Base-by-base conservation (phyloP, 805 yeast genomes). In the Candida quercuum region DNA sequence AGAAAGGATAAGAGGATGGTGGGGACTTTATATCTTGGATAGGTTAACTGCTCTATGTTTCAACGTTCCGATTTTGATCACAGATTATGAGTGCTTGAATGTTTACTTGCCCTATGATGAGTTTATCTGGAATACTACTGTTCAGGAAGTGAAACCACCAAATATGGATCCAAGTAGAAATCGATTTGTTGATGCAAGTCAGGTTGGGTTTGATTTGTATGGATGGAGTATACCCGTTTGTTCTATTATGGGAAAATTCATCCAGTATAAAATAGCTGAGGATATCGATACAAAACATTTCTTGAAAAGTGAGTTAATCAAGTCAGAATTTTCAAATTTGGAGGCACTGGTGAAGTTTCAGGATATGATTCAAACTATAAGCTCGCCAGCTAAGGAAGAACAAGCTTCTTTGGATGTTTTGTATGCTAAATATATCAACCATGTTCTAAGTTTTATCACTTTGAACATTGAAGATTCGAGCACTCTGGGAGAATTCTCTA, bases 1-100 rank as follows among this genome's bases (percentile, higher is more conserved):
- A 36, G 72, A 66, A 38, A 51, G 57, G 35, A 49, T 69, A 18
- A 51, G 72, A 17, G 52, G 58, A 2, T 66, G 69, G 69, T 65
- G 71, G 69, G 54, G 61, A 8, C 43, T 66, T 3, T 66, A 63
- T 38, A 45, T 62, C 23, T 46, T 66, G n/a, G 72, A 66, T 42
- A 49, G 67, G 25, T 58, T 64, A 39, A 49, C 64, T 5, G 62
- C 63, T 0, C 46, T 66, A 22, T 59, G 66, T 38, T 63, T 63
- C 46, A 64, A 64, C 37, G 43, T 59, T 3, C 56, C 59, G 5
- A 36, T 56, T n/a, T 38, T 57, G 2, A 50, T 64, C 9, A 43
- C 53, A 5, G 70, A 66, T 35, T 37, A 48, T 11, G 65, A 59
- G 33, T 55, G 58, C 16, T 36, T 43, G 26, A 51, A 51, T 6